phyloP scores from a whole-genome alignment of 2,329 filamentous ascomycete genomes.

The Fonsecaea pedrosoi region DNA sequence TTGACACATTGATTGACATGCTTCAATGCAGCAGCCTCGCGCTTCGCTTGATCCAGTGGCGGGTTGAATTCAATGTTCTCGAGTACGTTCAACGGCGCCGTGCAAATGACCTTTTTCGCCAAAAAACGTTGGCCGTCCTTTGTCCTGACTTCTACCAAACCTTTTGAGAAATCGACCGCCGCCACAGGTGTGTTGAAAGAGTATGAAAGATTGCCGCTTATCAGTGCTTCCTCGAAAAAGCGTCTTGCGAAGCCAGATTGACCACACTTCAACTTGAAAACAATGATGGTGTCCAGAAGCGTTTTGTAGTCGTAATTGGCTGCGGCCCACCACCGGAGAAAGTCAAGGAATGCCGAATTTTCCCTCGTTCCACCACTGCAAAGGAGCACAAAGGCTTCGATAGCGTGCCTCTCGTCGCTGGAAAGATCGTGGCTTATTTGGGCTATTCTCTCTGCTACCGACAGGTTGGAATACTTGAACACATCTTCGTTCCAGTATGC shows the following conservation, averaged over 20 bases:
- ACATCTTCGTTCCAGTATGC: constrained; percentile 45
- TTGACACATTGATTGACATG: constrained; percentile 58
- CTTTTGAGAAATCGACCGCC: constrained; percentile 42
- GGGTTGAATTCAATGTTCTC: constrained; percentile 52
- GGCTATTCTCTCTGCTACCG: constrained; percentile 52
- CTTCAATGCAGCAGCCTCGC: constrained; percentile 47
- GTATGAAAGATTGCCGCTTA: constrained; percentile 50
- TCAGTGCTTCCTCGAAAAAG: constrained; percentile 55
- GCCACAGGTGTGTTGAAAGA: constrained; percentile 51
- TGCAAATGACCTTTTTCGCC: constrained; percentile 49
- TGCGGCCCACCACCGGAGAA: constrained; percentile 58
- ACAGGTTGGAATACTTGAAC: constrained; percentile 50
- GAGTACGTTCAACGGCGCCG: constrained; percentile 56
- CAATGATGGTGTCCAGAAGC: constrained; percentile 50
- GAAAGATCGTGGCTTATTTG: constrained; percentile 51
- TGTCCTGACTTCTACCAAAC: constrained; percentile 46
- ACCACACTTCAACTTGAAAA: constrained; percentile 53
- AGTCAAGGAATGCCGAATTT: constrained; percentile 55
- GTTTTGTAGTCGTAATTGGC: constrained; percentile 52
- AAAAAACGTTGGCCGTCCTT: constrained; percentile 43
- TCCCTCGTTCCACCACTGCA: constrained; percentile 53
- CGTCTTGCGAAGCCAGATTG: constrained; percentile 56
- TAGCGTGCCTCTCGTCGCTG: constrained; percentile 49
- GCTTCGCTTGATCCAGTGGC: constrained; percentile 47
- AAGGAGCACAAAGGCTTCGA: constrained; percentile 54